Evolutionary conservation across 2,329 filamentous ascomycete species (phyloP).

Genomic region (Fusarium torulosum): DNA sequence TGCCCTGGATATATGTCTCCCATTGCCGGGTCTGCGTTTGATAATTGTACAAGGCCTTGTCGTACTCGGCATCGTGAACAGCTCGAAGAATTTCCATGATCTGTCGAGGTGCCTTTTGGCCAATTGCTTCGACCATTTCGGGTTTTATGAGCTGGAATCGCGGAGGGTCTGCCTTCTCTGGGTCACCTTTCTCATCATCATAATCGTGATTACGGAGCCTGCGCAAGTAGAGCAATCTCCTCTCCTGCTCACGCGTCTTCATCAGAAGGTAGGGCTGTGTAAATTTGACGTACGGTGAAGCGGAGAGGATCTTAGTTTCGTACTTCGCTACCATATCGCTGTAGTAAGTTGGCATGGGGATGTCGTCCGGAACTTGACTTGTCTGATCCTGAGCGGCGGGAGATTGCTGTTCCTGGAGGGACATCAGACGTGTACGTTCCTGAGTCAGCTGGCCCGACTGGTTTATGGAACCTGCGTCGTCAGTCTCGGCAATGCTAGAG

Average conservation of each 20-base stretch:
- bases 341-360: slow-evolving; percentile 91
- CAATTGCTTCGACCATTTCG: slow-evolving; percentile 91
- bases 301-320: slow-evolving; percentile 91
- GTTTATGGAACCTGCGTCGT: slow-evolving; percentile 47
- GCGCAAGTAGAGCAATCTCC: slow-evolving; percentile 84
- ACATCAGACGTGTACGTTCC: slow-evolving; percentile 49
- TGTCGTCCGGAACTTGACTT: slow-evolving; percentile 77
- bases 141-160: slow-evolving; percentile 93
- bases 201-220: slow-evolving; percentile 82
- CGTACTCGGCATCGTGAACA: slow-evolving; percentile 96
- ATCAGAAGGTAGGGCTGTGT: slow-evolving; percentile 93
- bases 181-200: slow-evolving; percentile 66
- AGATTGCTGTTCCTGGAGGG: slow-evolving; percentile 60
- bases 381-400: slow-evolving; percentile 63
- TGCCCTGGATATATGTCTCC: slow-evolving; percentile 94
- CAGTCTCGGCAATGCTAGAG: slow-evolving; percentile 45
- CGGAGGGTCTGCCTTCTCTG: slow-evolving; percentile 73
- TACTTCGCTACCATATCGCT: slow-evolving; percentile 95
- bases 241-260: slow-evolving; percentile 90
- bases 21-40: slow-evolving; percentile 94
- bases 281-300: slow-evolving; percentile 96
- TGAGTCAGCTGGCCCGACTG: slow-evolving; percentile 42
- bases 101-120: slow-evolving; percentile 83
- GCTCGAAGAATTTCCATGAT: slow-evolving; percentile 95
- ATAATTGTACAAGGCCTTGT: slow-evolving; percentile 94